These are phyloP conservation scores for Pseudogymnoascus sp. DNA, from an alignment of 2,329 filamentous ascomycete genomes.

Conservation along the genomic window DNA sequence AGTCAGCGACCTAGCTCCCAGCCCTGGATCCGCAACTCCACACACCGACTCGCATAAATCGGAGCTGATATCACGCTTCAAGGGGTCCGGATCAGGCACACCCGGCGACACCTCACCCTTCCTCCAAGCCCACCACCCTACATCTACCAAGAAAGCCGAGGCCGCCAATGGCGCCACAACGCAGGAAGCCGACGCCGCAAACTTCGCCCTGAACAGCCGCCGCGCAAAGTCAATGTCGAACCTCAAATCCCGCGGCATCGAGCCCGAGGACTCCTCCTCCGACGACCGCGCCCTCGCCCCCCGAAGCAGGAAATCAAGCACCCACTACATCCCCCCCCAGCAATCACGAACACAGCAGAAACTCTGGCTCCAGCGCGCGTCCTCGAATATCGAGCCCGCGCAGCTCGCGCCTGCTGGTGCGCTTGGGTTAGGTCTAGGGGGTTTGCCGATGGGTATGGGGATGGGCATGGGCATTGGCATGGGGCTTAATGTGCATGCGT, in stretches of 20 bases:
- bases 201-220: conserved; percentile 14
- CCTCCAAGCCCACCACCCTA: conserved; percentile 35
- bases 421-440: conserved; percentile 29
- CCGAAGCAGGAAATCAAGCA: conserved; percentile 27
- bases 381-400: conserved; percentile 60
- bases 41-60: conserved; percentile 24
- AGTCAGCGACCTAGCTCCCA: conserved; percentile 24
- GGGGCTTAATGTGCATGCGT: conserved; percentile 18
- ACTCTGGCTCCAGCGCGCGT: conserved; percentile 64
- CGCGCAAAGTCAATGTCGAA: conserved; percentile 27
- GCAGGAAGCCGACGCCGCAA: neutral
- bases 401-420: conserved; percentile 33
- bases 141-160: conserved; percentile 10
- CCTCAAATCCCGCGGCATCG: conserved; percentile 19
- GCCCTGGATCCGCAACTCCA: conserved; percentile 34
- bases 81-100: conserved; percentile 42
- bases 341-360: conserved; percentile 68
- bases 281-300: conserved; percentile 39
- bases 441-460: conserved; percentile 20
- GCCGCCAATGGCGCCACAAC: neutral
- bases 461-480: conserved; percentile 24
- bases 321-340: conserved; percentile 28
- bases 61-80: conserved; percentile 52
- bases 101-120: conserved; percentile 41
- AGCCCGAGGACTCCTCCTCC: conserved; percentile 32